A percentile compares a stretch with the other conserved stretches of the same genome.
These are phyloP conservation scores for Senecio squalidus DNA, from an alignment of 140 eudicot genomes.

Conservation along the genomic window DNA sequence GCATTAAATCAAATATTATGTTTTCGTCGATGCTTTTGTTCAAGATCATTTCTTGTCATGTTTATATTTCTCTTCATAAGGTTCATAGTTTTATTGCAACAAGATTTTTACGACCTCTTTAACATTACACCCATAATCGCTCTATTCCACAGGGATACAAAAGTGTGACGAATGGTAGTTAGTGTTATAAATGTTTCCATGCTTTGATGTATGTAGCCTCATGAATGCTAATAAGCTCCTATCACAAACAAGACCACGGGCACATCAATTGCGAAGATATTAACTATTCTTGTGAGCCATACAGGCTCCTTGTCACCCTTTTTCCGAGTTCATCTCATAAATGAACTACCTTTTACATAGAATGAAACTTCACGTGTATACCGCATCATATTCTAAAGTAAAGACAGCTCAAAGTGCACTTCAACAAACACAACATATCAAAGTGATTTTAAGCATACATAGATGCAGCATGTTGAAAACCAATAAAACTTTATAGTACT, in stretches of 20 bases:
- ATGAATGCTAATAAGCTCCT: slow-evolving; percentile 15
- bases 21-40: too few species aligned
- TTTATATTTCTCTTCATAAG: too few species aligned
- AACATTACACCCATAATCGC: too few species aligned
- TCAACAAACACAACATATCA: not conserved
- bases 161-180: slow-evolving; percentile 8
- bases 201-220: slow-evolving; percentile 14
- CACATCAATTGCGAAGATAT: slow-evolving; percentile 3
- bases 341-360: slow-evolving; percentile 3
- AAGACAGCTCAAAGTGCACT: too few species aligned
- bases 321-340: slow-evolving; percentile 15
- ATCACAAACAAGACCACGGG: slow-evolving; percentile 28
- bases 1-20: too few species aligned
- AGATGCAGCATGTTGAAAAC: not conserved
- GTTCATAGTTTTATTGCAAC: too few species aligned
- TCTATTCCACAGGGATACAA: not conserved
- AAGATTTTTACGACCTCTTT: too few species aligned
- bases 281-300: slow-evolving; percentile 23
- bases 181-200: slow-evolving; percentile 16
- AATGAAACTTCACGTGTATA: not conserved
- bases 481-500: slow-evolving; percentile 19
- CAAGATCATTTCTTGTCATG: too few species aligned
- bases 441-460: not conserved
- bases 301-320: slow-evolving; percentile 24
- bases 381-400: too few species aligned